phyloP scores from a whole-genome alignment of 768 basidiomycete species.

The Kwoniella sp. region DNA sequence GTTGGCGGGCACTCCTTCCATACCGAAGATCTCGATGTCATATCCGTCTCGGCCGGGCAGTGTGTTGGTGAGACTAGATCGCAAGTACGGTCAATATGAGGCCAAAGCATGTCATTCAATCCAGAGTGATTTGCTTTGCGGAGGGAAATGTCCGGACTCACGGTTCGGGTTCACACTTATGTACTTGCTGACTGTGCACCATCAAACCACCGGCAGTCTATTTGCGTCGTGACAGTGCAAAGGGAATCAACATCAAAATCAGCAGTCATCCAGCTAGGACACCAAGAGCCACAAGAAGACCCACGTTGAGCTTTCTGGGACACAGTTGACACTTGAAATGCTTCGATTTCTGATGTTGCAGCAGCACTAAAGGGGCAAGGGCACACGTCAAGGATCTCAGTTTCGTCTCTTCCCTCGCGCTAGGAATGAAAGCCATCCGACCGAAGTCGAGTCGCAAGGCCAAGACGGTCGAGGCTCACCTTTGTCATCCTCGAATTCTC shows the following conservation, averaged over 20 bases:
- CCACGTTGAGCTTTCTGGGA: conserved; percentile 79
- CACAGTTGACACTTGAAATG: conserved; percentile 98
- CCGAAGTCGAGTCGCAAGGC: no score
- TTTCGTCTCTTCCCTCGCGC: not conserved
- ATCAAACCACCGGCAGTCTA: conserved; percentile 91
- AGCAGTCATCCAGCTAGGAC: not conserved
- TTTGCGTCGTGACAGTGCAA: not conserved
- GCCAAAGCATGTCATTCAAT: no score
- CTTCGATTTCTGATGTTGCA: conserved; percentile 99
- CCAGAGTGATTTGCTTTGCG: no score
- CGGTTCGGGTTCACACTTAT: conserved; percentile 97
- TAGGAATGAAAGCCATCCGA: no score
- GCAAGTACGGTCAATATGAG: no score
- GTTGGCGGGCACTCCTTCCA: conserved; percentile 95
- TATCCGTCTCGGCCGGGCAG: conserved; percentile 95
- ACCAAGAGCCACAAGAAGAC: not conserved
- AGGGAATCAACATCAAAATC: not conserved
- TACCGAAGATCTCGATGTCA: conserved; percentile 98
- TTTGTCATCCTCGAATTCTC: conserved; percentile 99
- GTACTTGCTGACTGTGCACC: conserved; percentile 97
- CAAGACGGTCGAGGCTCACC: conserved; percentile 61
- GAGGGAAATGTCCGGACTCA: conserved; percentile 58
- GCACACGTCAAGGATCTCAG: not conserved
- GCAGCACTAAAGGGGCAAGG: conserved; percentile 67
- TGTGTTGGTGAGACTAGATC: conserved; percentile 96